Evolutionary conservation across 495 filamentous ascomycete species (phyloP).

Genomic region (Aspergillus nidulans): DNA sequence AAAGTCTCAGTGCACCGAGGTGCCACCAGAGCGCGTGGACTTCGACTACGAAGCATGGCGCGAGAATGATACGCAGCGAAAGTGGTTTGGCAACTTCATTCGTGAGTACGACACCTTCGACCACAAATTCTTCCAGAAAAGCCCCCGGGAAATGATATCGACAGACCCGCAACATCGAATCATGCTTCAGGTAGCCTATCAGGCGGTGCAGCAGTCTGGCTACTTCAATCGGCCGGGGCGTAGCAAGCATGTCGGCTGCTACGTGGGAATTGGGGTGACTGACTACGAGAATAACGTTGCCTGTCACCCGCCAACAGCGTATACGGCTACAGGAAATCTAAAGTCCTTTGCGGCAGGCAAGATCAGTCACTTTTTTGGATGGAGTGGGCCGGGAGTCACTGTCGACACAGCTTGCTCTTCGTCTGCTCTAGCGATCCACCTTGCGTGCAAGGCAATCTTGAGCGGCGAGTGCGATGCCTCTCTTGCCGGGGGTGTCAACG

Average conservation of each 20-base stretch:
- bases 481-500: conserved; percentile 34
- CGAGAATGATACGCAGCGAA: conserved; percentile 34
- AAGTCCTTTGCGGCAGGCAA: conserved; percentile 26
- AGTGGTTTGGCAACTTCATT: conserved; percentile 33
- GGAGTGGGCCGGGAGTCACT: conserved; percentile 38
- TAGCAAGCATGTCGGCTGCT: conserved; percentile 18
- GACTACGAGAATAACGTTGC: conserved; percentile 36
- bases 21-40: conserved; percentile 42
- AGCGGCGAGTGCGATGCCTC: conserved; percentile 31
- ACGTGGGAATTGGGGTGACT: conserved; percentile 19
- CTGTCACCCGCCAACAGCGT: conserved; percentile 36
- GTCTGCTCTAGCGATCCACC: conserved; percentile 32
- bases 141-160: conserved; percentile 61
- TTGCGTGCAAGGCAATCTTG: conserved; percentile 27
- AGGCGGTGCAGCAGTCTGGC: conserved; percentile 89
- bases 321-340: conserved; percentile 27
- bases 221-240: conserved; percentile 45
- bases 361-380: conserved; percentile 39
- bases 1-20: conserved; percentile 33
- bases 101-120: conserved; percentile 30
- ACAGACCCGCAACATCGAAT: conserved; percentile 85
- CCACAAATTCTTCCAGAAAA: conserved; percentile 32
- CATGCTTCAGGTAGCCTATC: conserved; percentile 77
- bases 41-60: conserved; percentile 31
- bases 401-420: conserved; percentile 45